Evolutionary conservation across 768 basidiomycete species (phyloP).

Genomic region (Fomitopsis pulvina): DNA sequence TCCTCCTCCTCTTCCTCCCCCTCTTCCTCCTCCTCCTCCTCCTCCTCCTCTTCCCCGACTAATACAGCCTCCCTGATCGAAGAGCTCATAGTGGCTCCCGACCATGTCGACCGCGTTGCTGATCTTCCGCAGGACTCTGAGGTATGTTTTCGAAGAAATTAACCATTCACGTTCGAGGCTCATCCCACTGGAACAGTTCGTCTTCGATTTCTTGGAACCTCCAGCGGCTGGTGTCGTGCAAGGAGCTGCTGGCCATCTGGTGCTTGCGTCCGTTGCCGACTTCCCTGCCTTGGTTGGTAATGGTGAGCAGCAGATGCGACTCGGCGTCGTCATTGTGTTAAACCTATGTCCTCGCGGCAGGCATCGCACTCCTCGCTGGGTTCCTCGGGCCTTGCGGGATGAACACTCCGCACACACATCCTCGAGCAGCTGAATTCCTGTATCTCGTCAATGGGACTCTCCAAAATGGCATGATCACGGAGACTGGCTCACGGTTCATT

Average conservation of each 20-base stretch:
- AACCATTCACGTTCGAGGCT: not conserved
- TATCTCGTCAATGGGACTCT: slow-evolving; percentile 25
- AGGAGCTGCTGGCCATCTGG: slow-evolving; percentile 21
- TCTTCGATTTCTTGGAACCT: slow-evolving; percentile 24
- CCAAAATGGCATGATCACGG: slow-evolving; percentile 20
- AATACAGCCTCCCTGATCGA: slow-evolving; percentile 10
- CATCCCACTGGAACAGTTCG: slow-evolving; percentile 12
- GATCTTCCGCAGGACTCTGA: slow-evolving; percentile 14
- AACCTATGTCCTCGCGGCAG: slow-evolving; percentile 7
- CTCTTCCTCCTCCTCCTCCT: too few species aligned
- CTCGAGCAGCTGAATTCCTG: slow-evolving; percentile 28
- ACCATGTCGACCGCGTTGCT: slow-evolving; percentile 17
- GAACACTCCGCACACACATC: slow-evolving; percentile 32
- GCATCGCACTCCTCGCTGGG: slow-evolving; percentile 21
- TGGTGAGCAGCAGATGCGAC: slow-evolving; percentile 8
- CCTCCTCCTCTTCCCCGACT: slow-evolving; percentile 1
- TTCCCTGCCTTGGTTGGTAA: slow-evolving; percentile 25
- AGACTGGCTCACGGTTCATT: slow-evolving; percentile 25
- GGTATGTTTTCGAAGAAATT: slow-evolving; percentile 1
- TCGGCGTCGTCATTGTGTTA: too few species aligned
- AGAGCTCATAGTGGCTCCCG: slow-evolving; percentile 15
- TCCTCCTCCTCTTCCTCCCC: too few species aligned
- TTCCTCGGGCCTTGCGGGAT: slow-evolving; percentile 25
- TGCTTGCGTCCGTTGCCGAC: slow-evolving; percentile 18
- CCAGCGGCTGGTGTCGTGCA: slow-evolving; percentile 7